Base-by-base conservation (phyloP, 1,284 basidiomycete genomes). In the Amylostereum chailletii region DNA sequence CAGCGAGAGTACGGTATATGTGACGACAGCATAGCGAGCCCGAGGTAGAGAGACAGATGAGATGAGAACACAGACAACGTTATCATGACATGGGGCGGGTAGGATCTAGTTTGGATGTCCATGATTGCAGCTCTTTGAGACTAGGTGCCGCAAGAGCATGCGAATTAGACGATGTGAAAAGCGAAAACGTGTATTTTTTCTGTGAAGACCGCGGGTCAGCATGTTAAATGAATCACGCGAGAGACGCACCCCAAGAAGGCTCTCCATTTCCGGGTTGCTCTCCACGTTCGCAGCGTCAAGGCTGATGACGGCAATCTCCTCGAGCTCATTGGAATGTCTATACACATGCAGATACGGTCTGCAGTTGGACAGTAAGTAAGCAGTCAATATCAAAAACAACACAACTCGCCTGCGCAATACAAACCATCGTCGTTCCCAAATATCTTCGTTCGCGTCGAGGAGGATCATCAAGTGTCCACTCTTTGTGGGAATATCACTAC, bases 331-430 rank as follows among this genome's bases (percentile, higher is more conserved):
- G 5, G 83, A 85, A 55, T 83, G 81, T 32, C 79, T 74, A 69
- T 94, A 96, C 50, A 97, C 75, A 60, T 93, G 84, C 3, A 98
- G 75, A 66, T 95, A 94, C 0, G 95, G 95, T 60, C 92, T 90
- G 57, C 1, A 32, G 45, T 45, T 19, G 19, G 19, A 19, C 19
- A 19, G 34, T 53, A 34, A 41, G 38, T 11, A 39, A 19, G 41
- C 29, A n/a, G 8, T 37, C 33, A 19, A 26, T 26, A 40, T 6
- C 9, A 19, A 32, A 19, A 11, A 44, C 2, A 44, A 39, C 29
- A 31, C 34, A 19, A 58, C 71, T 55, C 59, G 90, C 91, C 93
- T 79, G 62, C 83, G 79, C n/a, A 98, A 74, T 9, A 93, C 88
- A 62, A 95, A 94, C 81, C 87, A 92, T 42, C 84, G 72, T 61